phyloP scores from a whole-genome alignment of 1,284 basidiomycete genomes.

The Fomitopsis palustris region DNA sequence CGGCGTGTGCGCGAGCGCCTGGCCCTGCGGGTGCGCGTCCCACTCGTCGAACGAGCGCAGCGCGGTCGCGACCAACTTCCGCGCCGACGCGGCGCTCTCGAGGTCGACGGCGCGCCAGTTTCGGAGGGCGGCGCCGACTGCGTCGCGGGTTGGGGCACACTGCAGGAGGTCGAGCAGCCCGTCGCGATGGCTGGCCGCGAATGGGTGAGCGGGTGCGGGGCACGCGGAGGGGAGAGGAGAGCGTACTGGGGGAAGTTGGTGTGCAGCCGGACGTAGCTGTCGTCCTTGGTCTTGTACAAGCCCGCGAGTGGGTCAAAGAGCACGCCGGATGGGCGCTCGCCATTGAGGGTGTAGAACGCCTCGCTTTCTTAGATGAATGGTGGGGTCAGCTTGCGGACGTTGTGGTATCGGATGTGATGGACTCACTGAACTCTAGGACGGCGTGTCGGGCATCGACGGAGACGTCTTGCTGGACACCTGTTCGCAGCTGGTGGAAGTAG shows the following conservation, averaged over 20 bases:
- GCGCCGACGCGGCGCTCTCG: constrained; percentile 44
- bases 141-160: constrained; percentile 33
- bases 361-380: constrained; percentile 48
- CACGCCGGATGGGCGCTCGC: constrained; percentile 27
- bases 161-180: constrained; percentile 47
- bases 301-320: constrained; percentile 54
- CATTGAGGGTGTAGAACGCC: constrained; percentile 46
- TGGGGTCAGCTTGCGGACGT: background rate
- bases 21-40: constrained; percentile 47
- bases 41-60: constrained; percentile 49
- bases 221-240: background rate
- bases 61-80: constrained; percentile 51
- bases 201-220: background rate
- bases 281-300: constrained; percentile 49
- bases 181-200: constrained; percentile 43
- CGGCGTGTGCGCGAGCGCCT: constrained; percentile 33
- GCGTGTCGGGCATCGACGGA: constrained; percentile 55
- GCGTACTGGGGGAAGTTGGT: constrained; percentile 64
- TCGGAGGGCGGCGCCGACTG: constrained; percentile 39
- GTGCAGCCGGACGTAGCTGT: constrained; percentile 51
- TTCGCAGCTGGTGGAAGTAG: constrained; percentile 45
- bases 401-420: background rate
- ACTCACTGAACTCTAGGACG: constrained; percentile 53
- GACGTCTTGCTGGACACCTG: constrained; percentile 45
- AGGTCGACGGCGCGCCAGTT: constrained; percentile 48